Base-by-base conservation (phyloP, 805 yeast species). In the Candida silvicultrix region DNA sequence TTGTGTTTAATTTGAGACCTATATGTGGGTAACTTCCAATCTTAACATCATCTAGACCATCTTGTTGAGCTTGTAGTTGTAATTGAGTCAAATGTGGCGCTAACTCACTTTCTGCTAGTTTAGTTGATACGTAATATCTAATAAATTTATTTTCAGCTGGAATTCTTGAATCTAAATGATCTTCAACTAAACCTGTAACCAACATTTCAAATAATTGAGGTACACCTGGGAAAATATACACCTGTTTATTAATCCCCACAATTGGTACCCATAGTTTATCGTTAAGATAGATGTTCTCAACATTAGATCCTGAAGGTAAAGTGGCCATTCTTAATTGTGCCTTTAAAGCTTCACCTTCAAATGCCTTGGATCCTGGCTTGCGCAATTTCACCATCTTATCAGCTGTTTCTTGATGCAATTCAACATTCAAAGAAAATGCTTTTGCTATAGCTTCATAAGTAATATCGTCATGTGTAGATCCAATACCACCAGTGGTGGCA, bases 401-500 rank as follows among this genome's bases (percentile, higher is more conserved):
- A 18, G 77, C 83, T 2, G 87, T 80, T 28, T 73, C 80, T 21
- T 64, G 55, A 60, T 89, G 83, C 16, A 82, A 59, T 39, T 60
- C 63, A 47, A 80, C 62, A 0, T 74, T 73, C 8, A 85, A 58
- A 2, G 63, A 63, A 51, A 71, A 88, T 8, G 85, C 84, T 52
- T 73, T 74, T 1, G 92, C 87, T n/a, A 89, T 62, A 1, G 86
- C 71, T 44, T 78, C 80, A 62, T 89, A 89, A 0, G 96, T 88
- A 49, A 89, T 83, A 60, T 89, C 97, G 59, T 89, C 96, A 55
- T 88, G 95, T 0, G 96, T 89, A 5, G 95, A 86, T 0, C 97
- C 97, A 48, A 89, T 86, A 0, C 79, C 74, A 6, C 76, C 75
- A 3, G 70, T 50, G 2, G 62, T 57, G 9, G 55, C 40, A 11